Percentiles rank a stretch among this genome's conserved stretches.
These are phyloP conservation scores for Teratosphaeria pseudoeucalypti DNA, from an alignment of 2,329 filamentous ascomycete species.

Conservation along the genomic window DNA sequence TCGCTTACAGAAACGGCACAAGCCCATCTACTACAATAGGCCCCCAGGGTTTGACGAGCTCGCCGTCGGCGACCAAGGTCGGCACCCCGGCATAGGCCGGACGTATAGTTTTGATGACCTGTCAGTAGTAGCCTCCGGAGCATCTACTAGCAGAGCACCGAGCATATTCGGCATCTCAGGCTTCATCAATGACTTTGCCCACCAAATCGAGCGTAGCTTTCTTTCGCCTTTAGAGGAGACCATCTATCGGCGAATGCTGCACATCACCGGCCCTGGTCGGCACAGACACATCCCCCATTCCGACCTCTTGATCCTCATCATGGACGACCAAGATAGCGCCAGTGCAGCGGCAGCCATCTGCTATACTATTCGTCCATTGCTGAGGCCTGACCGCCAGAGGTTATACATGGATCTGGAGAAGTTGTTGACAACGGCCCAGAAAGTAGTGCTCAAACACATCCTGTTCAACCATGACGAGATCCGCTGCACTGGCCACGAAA, in stretches of 20 bases:
- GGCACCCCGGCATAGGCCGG: not conserved
- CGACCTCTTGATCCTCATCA: not conserved
- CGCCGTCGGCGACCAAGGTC: not conserved
- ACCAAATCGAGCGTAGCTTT: constrained; percentile 2
- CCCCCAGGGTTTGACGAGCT: not conserved
- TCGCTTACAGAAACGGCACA: not conserved
- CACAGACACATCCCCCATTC: not conserved
- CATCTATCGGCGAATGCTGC: not conserved
- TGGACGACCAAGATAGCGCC: constrained; percentile 3
- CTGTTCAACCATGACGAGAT: not conserved
- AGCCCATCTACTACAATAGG: not conserved
- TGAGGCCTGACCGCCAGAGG: not conserved
- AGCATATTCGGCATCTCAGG: constrained; percentile 3
- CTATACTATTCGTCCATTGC: not conserved
- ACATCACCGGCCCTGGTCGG: constrained; percentile 1
- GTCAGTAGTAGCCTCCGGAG: not conserved
- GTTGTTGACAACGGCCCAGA: constrained; percentile 2
- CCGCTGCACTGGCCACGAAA: not conserved
- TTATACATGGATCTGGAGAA: constrained; percentile 1
- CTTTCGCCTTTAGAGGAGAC: constrained; percentile 4
- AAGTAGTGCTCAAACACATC: not conserved
- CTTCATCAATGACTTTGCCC: constrained; percentile 2
- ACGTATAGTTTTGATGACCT: not conserved
- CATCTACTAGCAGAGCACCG: not conserved
- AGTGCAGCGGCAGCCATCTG: not conserved